These are phyloP conservation scores for Penicillium sp. DNA, from an alignment of 2,329 filamentous ascomycete genomes.

Conservation along the genomic window DNA sequence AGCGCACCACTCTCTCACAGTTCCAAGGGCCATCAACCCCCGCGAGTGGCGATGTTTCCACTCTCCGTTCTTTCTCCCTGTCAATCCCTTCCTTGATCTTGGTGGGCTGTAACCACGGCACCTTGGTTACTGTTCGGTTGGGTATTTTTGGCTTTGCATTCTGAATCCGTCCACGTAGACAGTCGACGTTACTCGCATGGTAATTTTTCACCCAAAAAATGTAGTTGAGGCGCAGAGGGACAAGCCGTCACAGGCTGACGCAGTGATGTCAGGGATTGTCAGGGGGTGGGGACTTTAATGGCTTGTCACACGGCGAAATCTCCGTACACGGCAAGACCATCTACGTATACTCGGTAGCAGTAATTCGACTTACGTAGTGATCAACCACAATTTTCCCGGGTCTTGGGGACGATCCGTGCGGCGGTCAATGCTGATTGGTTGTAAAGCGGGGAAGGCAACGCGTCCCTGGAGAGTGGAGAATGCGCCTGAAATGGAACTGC, in stretches of 20 bases:
- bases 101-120: background rate
- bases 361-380: slow-evolving; percentile 3
- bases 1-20: slow-evolving; percentile 9
- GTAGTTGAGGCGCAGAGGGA: slow-evolving; percentile 4
- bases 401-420: slow-evolving; percentile 22
- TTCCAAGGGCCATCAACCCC: slow-evolving; percentile 10
- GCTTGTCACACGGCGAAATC: background rate
- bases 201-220: background rate
- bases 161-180: background rate
- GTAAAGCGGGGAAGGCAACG: slow-evolving; percentile 14
- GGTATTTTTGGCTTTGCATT: background rate
- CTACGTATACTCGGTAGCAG: background rate
- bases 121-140: background rate
- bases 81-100: slow-evolving; percentile 3
- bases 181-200: background rate
- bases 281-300: slow-evolving; percentile 19
- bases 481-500: slow-evolving; percentile 12
- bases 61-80: background rate
- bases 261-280: slow-evolving; percentile 24
- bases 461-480: slow-evolving; percentile 20
- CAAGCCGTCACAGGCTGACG: slow-evolving; percentile 30
- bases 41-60: slow-evolving; percentile 23
- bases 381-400: slow-evolving; percentile 14
- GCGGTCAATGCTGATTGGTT: slow-evolving; percentile 19
- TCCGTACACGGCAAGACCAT: slow-evolving; percentile 21